Conservation (phyloP, 768 basidiomycete genomes). For the Trametes cubensis region DNA sequence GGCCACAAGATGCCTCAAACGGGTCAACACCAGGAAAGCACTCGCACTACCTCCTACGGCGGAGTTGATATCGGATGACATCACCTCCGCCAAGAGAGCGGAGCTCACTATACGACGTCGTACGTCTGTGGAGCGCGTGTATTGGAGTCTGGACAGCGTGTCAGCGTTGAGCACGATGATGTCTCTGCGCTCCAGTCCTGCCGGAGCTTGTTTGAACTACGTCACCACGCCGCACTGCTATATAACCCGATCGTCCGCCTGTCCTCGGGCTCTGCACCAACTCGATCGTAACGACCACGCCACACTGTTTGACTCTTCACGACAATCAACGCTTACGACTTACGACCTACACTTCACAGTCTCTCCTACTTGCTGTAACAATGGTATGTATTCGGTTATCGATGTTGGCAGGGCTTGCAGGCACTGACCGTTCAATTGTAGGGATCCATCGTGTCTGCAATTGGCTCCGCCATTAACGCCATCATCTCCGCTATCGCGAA, state of each 20-base stretch:
- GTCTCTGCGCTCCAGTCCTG: neutral
- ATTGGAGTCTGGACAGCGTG: neutral
- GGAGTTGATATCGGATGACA: slow-evolving; percentile 9
- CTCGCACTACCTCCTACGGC: neutral
- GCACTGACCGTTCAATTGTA: slow-evolving; percentile 23
- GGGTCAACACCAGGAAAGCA: neutral
- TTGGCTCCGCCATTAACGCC: slow-evolving; percentile 55
- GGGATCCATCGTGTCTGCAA: slow-evolving; percentile 63
- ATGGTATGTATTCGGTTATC: neutral
- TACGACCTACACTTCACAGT: neutral
- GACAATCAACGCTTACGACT: neutral
- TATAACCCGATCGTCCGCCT: too few relatives aligned
- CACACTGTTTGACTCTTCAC: neutral
- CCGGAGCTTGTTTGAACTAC: too few relatives aligned
- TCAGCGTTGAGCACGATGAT: neutral
- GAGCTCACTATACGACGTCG: neutral
- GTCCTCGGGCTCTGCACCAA: too few relatives aligned
- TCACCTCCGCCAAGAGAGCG: slow-evolving; percentile 2
- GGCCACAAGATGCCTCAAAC: too few relatives aligned
- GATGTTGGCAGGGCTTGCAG: too few relatives aligned
- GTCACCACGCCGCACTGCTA: too few relatives aligned
- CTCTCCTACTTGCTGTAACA: neutral
- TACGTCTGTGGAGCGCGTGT: too few relatives aligned
- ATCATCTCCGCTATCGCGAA: slow-evolving; percentile 58
- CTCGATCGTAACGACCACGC: neutral